phyloP scores from a whole-genome alignment of 257 asterid genomes.

The Capsicum baccatum region DNA sequence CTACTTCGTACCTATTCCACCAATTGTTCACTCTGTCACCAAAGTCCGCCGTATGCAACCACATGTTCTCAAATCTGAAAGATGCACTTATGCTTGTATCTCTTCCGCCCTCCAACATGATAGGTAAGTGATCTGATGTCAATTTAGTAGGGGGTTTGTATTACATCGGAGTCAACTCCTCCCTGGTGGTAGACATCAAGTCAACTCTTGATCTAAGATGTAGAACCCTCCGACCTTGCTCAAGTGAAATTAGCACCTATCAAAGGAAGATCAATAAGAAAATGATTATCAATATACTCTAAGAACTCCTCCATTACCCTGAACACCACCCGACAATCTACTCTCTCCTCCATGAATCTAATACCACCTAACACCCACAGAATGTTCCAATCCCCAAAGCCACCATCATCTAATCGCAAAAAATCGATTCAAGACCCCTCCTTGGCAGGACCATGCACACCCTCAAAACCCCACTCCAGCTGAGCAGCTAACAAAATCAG shows the following conservation, averaged over 20 bases:
- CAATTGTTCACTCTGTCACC: neutral
- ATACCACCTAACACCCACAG: conserved; percentile 2
- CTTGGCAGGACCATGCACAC: neutral
- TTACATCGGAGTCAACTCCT: conserved; percentile 1
- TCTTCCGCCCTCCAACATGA: conserved; percentile 3
- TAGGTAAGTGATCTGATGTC: neutral
- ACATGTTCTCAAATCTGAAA: conserved; percentile 9
- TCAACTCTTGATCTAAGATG: neutral
- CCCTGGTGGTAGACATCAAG: conserved; percentile 20
- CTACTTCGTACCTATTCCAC: neutral
- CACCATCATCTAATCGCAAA: neutral
- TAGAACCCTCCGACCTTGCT: neutral
- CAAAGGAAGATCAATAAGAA: conserved; percentile 3
- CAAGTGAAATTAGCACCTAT: conserved; percentile 7
- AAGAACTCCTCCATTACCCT: neutral
- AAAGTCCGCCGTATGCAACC: neutral
- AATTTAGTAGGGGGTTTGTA: neutral
- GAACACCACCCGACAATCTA: conserved; percentile 3
- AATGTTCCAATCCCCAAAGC: conserved; percentile 22
- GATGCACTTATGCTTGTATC: conserved; percentile 1
- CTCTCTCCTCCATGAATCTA: neutral
- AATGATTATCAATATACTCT: neutral
- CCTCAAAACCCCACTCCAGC: neutral
- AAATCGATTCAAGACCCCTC: neutral
- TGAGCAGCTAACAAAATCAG: neutral